A percentile compares a stretch with the other conserved stretches of the same genome.
phyloP scores from a whole-genome alignment of 768 basidiomycete genomes.

The Lentinula detonsa region DNA sequence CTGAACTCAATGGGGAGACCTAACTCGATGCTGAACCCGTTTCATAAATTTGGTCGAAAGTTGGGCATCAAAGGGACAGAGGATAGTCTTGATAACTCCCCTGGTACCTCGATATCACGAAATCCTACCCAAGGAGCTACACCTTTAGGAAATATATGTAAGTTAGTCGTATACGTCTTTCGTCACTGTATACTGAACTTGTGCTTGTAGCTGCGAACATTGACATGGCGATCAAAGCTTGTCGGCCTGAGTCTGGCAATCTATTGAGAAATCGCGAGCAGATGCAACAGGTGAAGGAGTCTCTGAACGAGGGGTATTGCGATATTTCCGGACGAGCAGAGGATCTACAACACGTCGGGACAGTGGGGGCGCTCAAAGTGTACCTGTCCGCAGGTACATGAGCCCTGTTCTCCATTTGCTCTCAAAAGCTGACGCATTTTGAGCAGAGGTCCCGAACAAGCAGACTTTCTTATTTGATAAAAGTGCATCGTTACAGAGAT shows the following conservation, averaged over 20 bases:
- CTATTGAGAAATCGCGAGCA: constrained; percentile 58
- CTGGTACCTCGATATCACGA: not conserved
- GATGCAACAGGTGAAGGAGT: constrained; percentile 70
- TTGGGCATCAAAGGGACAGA: not conserved
- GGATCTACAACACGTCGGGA: constrained; percentile 59
- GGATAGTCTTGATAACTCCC: not conserved
- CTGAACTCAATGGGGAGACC: not conserved
- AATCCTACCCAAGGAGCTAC: constrained; percentile 21
- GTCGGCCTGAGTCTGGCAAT: constrained; percentile 58
- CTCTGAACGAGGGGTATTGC: constrained; percentile 77
- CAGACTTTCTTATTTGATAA: constrained; percentile 45
- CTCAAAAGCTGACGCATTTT: constrained; percentile 4
- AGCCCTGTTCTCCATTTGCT: not conserved
- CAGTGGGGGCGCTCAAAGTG: constrained; percentile 56
- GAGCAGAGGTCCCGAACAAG: constrained; percentile 50
- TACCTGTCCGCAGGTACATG: constrained; percentile 56
- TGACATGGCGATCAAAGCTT: constrained; percentile 66
- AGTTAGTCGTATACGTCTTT: constrained; percentile 5
- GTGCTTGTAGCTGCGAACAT: constrained; percentile 49
- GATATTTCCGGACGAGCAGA: constrained; percentile 63
- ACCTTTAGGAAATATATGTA: constrained; percentile 38
- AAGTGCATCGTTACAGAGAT: constrained; percentile 57
- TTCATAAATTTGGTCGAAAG: not conserved
- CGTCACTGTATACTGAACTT: not conserved
- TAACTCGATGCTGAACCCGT: not conserved